Percentiles rank a stretch among this genome's conserved stretches.
phyloP scores from a whole-genome alignment of 2,329 filamentous ascomycete species.

The Penicillium oxalicum region DNA sequence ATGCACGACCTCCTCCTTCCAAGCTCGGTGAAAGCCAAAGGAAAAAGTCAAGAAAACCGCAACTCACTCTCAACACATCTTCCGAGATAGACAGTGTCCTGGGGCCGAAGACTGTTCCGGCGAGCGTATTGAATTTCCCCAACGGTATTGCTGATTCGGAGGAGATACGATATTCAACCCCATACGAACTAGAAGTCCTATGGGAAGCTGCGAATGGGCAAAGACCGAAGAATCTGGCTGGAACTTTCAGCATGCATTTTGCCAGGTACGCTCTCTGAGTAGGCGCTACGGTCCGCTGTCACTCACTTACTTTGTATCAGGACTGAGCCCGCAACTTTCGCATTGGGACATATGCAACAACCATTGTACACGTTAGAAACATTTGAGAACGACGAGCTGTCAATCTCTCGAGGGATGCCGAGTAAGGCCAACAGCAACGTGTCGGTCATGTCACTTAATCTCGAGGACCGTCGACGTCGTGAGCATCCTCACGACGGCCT shows the following conservation, averaged over 20 bases:
- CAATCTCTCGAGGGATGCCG: slow-evolving; percentile 39
- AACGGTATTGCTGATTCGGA: slow-evolving; percentile 30
- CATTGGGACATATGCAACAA: slow-evolving; percentile 37
- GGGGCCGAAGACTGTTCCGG: slow-evolving; percentile 39
- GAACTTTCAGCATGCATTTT: slow-evolving; percentile 37
- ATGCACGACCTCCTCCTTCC: slow-evolving; percentile 29
- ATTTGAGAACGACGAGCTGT: slow-evolving; percentile 38
- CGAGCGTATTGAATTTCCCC: slow-evolving; percentile 40
- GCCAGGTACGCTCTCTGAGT: slow-evolving; percentile 29
- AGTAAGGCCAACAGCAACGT: slow-evolving; percentile 35
- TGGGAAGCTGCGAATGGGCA: slow-evolving; percentile 46
- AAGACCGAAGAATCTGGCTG: slow-evolving; percentile 26
- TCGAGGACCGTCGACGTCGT: slow-evolving; percentile 36
- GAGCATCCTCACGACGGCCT: slow-evolving; percentile 39
- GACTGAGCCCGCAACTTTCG: slow-evolving; percentile 38
- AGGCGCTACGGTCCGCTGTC: not conserved
- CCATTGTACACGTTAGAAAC: slow-evolving; percentile 44
- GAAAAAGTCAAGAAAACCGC: slow-evolving; percentile 18
- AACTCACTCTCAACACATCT: slow-evolving; percentile 28
- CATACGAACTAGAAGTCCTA: slow-evolving; percentile 35
- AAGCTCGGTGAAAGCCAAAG: slow-evolving; percentile 4
- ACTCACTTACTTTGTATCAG: slow-evolving; percentile 21
- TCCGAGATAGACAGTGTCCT: slow-evolving; percentile 33
- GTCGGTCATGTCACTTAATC: slow-evolving; percentile 40
- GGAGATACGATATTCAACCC: slow-evolving; percentile 34